Base-by-base conservation (phyloP, 192 early-diverging fungal species). In the Linderina pennispora region DNA sequence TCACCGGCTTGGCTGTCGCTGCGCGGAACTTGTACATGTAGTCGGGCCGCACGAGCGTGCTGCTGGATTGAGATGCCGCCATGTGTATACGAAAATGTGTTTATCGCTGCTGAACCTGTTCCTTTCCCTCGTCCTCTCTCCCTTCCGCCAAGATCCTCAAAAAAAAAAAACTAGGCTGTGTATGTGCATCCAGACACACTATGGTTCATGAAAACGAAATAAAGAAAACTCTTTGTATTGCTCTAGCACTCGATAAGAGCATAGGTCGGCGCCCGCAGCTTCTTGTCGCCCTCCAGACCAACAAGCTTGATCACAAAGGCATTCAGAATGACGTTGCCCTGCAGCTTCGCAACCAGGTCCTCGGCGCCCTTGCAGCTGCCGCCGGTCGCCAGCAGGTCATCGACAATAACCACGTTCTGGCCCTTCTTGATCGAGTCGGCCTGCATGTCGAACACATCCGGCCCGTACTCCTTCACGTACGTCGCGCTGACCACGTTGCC, bases 391-490 rank as follows among this genome's bases (percentile, higher is more conserved):
- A 99, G 91, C 63, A 99, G 66, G 59, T 99, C 97, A 51, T 99
- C 97, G 53, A 99, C 65, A 24, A 98, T 77, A 44, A 99, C 82
- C 14, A 98, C 94, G 45, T 79, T 82, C 65, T 91, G 80, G 23
- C 87, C 88, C 6, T 76, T 37, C 67, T 86, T 81, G 52, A 99
- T 76, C 10, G 85, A 80, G 43, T 74, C 80, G 22, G 76, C 55
- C 62, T 92, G 85, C 74, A 99, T 87, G 76, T 99, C 94, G 74
- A 99, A 96, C 45, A 83, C 67, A 44, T 99, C 96, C 73, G 73
- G 65, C 43, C 97, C 97, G 61, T 99, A 99, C 65, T 99, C 97
- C 79, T 97, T 97, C 23, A 74, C 67, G 55, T 98, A 99, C 3
- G 73, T 71, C 31, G 82, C 90, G 19, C 55, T 62, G 20, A 74